These are phyloP conservation scores for Zizania latifolia DNA, from an alignment of 176 grass and related monocot species.

Conservation along the genomic window DNA sequence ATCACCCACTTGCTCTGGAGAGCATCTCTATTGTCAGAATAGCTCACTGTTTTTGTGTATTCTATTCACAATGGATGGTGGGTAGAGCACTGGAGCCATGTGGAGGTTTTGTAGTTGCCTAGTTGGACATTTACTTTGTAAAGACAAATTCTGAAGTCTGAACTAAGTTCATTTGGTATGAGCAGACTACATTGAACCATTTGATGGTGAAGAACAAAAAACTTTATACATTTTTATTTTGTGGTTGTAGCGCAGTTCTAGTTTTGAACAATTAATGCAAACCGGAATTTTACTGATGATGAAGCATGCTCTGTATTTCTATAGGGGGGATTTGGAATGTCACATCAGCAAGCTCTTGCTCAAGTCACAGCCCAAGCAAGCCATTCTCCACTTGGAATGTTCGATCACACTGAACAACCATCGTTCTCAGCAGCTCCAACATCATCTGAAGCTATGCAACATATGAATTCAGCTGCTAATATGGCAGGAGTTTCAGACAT, in stretches of 20 bases:
- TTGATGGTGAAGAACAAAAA: background rate
- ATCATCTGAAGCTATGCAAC: slow-evolving; percentile 39
- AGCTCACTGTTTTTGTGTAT: slow-evolving; percentile 12
- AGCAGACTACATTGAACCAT: background rate
- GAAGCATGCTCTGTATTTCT: slow-evolving; percentile 3
- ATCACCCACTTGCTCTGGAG: background rate
- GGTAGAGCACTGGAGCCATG: background rate
- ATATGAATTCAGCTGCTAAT: slow-evolving; percentile 32
- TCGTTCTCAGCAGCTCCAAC: slow-evolving; percentile 44
- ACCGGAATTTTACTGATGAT: background rate
- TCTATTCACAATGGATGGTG: slow-evolving; percentile 7
- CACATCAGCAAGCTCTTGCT: slow-evolving; percentile 52
- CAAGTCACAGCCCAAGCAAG: slow-evolving; percentile 71
- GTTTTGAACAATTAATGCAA: slow-evolving; percentile 9
- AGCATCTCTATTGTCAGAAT: background rate
- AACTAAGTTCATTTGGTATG: slow-evolving; percentile 1
- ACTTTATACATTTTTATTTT: background rate
- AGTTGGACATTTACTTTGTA: background rate
- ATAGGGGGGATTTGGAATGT: slow-evolving; percentile 73
- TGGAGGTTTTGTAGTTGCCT: background rate
- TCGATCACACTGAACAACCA: slow-evolving; percentile 49
- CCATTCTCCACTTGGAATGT: slow-evolving; percentile 63
- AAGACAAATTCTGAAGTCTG: background rate
- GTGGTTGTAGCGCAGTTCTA: background rate
- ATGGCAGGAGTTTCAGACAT: slow-evolving; percentile 27